Evolutionary conservation across 2,329 filamentous ascomycete species (phyloP).

Genomic region (Colletotrichum musicola): DNA sequence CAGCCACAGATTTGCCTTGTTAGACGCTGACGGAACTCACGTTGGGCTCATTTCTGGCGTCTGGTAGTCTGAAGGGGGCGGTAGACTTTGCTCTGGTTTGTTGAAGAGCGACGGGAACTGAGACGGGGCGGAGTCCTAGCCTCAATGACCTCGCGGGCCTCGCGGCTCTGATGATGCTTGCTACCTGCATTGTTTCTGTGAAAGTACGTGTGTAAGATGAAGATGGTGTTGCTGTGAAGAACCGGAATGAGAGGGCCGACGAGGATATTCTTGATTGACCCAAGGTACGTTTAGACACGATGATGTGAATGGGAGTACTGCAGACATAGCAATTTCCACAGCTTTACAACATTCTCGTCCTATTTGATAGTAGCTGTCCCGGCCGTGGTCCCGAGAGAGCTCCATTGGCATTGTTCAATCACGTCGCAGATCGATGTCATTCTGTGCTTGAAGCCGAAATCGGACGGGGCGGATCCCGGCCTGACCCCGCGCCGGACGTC

Average conservation of each 20-base stretch:
- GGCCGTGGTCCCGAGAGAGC: constrained; percentile 25
- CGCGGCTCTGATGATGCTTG: constrained; percentile 16
- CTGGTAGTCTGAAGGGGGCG: constrained; percentile 48
- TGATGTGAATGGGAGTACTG: not conserved
- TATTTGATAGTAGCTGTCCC: constrained; percentile 18
- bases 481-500: constrained; percentile 10
- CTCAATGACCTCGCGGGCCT: constrained; percentile 6
- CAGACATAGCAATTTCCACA: not conserved
- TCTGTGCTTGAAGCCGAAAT: constrained; percentile 19
- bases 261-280: not conserved
- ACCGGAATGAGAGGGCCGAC: not conserved
- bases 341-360: not conserved
- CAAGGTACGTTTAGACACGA: not conserved
- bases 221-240: too few species aligned
- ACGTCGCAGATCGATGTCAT: constrained; percentile 19
- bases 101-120: constrained; percentile 34
- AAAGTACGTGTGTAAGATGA: not conserved
- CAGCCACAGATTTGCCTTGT: not conserved
- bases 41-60: constrained; percentile 49
- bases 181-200: constrained; percentile 12
- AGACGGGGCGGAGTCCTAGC: constrained; percentile 24
- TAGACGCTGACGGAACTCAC: constrained; percentile 36
- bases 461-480: constrained; percentile 29
- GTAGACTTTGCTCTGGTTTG: constrained; percentile 45
- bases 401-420: constrained; percentile 14